Evolutionary conservation across 1,284 basidiomycete species (phyloP).

Genomic region (Somion occarium): DNA sequence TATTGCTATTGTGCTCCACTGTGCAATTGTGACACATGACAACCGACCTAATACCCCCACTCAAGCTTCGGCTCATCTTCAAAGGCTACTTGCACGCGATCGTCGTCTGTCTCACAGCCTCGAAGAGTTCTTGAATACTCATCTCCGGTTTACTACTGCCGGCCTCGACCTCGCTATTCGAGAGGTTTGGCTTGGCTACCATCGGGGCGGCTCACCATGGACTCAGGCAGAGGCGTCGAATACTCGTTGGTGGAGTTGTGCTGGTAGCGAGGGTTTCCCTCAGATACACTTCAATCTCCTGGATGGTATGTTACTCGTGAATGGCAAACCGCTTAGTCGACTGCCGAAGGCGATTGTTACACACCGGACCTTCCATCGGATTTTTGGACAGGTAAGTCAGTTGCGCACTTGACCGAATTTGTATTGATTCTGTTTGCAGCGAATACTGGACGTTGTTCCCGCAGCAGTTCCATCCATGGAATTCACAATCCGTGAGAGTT

Average conservation of each 20-base stretch:
- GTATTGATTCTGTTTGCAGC: not conserved
- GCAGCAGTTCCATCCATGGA: not conserved
- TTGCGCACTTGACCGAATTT: too few relatives aligned
- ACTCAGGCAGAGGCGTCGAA: not conserved
- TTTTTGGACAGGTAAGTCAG: not conserved
- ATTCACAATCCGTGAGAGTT: not conserved
- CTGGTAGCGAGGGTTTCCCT: not conserved
- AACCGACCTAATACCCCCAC: not conserved
- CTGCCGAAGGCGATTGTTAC: constrained; percentile 23
- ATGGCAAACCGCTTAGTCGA: constrained; percentile 35
- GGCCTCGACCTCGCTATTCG: not conserved
- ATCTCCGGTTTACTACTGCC: not conserved
- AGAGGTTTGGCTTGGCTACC: not conserved
- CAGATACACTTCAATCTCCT: constrained; percentile 36
- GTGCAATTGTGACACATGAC: not conserved
- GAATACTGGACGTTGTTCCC: not conserved
- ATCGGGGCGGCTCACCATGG: not conserved
- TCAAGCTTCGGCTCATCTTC: not conserved
- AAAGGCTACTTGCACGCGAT: not conserved
- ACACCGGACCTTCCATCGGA: not conserved
- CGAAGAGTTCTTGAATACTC: not conserved
- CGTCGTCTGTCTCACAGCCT: not conserved
- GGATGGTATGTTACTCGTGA: constrained; percentile 36
- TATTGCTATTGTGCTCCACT: not conserved
- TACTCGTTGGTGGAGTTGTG: not conserved